phyloP scores from a whole-genome alignment of 306 rosid genomes.

The Lathyrus aphaca region DNA sequence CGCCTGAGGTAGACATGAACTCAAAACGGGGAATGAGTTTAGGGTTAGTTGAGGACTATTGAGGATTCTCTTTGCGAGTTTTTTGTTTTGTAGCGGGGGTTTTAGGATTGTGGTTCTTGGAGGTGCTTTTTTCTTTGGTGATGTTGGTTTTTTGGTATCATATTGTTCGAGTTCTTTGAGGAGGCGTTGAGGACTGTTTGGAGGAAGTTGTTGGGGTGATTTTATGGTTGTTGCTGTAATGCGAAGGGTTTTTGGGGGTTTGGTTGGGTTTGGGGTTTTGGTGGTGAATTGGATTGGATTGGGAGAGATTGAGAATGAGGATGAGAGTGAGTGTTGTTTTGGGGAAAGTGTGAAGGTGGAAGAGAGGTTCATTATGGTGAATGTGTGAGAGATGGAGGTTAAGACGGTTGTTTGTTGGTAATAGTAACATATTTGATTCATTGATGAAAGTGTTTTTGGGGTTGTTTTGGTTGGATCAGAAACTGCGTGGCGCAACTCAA shows the following conservation, averaged over 20 bases:
- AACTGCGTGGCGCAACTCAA: not conserved
- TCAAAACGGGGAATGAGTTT: constrained; percentile 70
- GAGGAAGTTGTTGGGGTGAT: constrained; percentile 63
- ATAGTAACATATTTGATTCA: not conserved
- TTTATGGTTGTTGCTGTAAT: constrained; percentile 63
- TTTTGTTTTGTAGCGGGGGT: constrained; percentile 81
- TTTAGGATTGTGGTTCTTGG: constrained; percentile 63
- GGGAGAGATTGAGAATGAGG: constrained; percentile 56
- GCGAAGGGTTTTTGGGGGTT: constrained; percentile 26
- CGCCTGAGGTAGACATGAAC: constrained; percentile 78
- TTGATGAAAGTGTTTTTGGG: not conserved
- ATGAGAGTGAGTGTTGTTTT: constrained; percentile 40
- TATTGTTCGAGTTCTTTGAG: constrained; percentile 80
- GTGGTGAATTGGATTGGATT: constrained; percentile 41
- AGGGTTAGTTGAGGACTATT: constrained; percentile 80
- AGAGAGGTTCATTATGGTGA: constrained; percentile 62
- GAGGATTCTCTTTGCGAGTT: constrained; percentile 66
- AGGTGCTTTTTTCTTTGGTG: constrained; percentile 66
- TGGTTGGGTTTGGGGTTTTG: constrained; percentile 1
- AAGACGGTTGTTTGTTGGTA: not conserved
- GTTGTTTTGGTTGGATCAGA: not conserved
- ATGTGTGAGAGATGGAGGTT: not conserved
- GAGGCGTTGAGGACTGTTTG: constrained; percentile 79
- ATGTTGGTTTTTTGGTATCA: constrained; percentile 56
- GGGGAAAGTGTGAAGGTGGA: constrained; percentile 55